Evolutionary conservation across 768 basidiomycete genomes (phyloP), one percentile per base, ranked within the genome.

Genomic region (Agrocybe pediades): DNA sequence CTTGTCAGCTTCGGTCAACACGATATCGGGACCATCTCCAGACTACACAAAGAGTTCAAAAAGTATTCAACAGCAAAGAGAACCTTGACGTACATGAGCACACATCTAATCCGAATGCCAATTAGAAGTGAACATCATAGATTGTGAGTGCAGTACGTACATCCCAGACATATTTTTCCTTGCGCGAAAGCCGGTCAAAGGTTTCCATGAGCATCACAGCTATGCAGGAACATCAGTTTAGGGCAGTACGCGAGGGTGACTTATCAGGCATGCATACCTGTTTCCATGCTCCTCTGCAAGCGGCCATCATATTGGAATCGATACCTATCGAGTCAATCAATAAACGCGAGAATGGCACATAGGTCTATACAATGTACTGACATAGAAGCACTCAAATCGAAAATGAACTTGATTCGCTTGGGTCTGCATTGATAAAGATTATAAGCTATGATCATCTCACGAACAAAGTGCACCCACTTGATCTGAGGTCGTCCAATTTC

Each of bases 101-200:
- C 77, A 82, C 59, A 87, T 85, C 84, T 86, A 57, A 6, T n/a
- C n/a, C n/a, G 46, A 46, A 54, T 21, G 25, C 20, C 19, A 36
- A 40, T 16, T 1, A 30, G 11, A 53, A 53, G 42, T n/a, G 21
- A 44, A 20, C 33, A 13, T 27, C 40, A 26, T 49, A n/a, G 23
- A 8, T 19, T 7, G 27, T 8, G 23, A 13, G 16, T 26, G 40
- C 26, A 4, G 43, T 17, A 76, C 84, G 69, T 59, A 87, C 86
- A 77, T 88, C 86, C 86, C 86, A 88, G n/a, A 81, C 80, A 62
- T 85, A 88, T 65, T 88, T 88, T 56, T 86, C 84, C 65, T 86
- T 85, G 44, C 82, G 66, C 7, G 82, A 80, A 15, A 88, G 69
- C 4, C 79, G 77, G 42, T 82, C 78, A 59, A 88, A 86, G 2